These are phyloP conservation scores for Keithomyces neogunnii DNA, from an alignment of 2,329 filamentous ascomycete genomes.

Conservation along the genomic window DNA sequence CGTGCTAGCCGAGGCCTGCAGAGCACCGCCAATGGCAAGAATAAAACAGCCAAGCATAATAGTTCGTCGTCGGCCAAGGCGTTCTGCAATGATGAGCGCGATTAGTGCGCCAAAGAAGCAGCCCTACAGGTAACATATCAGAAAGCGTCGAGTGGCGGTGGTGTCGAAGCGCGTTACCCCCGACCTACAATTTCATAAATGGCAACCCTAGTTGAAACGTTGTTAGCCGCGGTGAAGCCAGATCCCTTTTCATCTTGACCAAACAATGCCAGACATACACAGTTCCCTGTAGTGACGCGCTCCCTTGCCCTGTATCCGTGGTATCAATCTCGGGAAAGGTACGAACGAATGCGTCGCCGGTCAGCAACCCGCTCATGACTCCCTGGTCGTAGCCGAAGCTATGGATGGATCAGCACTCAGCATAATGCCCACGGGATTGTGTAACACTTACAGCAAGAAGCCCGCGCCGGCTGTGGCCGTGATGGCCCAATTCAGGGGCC, in stretches of 20 bases:
- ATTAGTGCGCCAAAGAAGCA: constrained; percentile 38
- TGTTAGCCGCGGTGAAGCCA: too few relatives aligned
- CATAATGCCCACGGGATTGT: not conserved
- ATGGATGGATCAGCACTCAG: not conserved
- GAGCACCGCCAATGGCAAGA: constrained; percentile 31
- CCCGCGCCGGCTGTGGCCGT: constrained; percentile 25
- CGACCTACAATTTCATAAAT: constrained; percentile 37
- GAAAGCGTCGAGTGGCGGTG: too few relatives aligned
- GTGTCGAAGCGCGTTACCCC: too few relatives aligned
- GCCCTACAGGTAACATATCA: constrained; percentile 9
- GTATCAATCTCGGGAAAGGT: constrained; percentile 28
- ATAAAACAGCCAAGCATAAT: constrained; percentile 31
- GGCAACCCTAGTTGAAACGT: constrained; percentile 17
- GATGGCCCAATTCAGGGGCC: constrained; percentile 30
- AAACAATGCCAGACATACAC: constrained; percentile 13
- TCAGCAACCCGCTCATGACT: constrained; percentile 24
- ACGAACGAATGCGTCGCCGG: constrained; percentile 22
- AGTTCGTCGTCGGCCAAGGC: constrained; percentile 30
- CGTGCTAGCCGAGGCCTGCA: constrained; percentile 30
- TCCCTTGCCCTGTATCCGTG: constrained; percentile 26
- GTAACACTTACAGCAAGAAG: constrained; percentile 20
- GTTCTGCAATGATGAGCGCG: constrained; percentile 31
- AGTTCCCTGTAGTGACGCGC: constrained; percentile 34
- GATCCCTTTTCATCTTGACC: too few relatives aligned
- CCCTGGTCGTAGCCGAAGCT: constrained; percentile 23